Evolutionary conservation across 768 basidiomycete genomes (phyloP).

Genomic region (Pulveroboletus ravenelii): DNA sequence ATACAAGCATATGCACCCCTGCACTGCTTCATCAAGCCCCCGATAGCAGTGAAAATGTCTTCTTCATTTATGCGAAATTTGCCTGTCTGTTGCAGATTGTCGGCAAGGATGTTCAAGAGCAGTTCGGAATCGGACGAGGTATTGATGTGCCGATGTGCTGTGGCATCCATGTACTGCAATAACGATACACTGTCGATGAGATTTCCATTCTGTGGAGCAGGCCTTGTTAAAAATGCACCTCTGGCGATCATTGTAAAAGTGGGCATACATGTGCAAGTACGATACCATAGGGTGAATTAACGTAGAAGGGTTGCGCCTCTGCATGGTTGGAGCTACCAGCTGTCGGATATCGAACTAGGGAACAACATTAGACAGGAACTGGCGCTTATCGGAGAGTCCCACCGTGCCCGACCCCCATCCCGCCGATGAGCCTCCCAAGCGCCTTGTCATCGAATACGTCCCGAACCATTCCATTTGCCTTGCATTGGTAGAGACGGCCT

Average conservation of each 20-base stretch:
- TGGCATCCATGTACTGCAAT: constrained; percentile 92
- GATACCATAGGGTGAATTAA: constrained; percentile 99
- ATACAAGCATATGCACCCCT: constrained; percentile 96
- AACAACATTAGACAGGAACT: constrained; percentile 8
- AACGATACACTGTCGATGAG: constrained; percentile 87
- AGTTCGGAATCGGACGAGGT: constrained; percentile 98
- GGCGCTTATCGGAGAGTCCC: constrained; percentile 17
- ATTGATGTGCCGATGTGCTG: constrained; percentile 97
- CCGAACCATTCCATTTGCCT: constrained; percentile 98
- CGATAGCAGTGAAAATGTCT: constrained; percentile 94
- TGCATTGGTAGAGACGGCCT: constrained; percentile 96
- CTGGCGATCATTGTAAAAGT: background rate
- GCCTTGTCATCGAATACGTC: constrained; percentile 88
- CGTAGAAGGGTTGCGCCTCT: constrained; percentile 99
- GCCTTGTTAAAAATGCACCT: background rate
- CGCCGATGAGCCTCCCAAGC: constrained; percentile 74
- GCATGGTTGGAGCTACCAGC: constrained; percentile 96
- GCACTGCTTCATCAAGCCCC: constrained; percentile 82
- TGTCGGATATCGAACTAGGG: constrained; percentile 90
- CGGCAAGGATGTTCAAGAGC: constrained; percentile 93
- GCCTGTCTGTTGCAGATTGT: constrained; percentile 96
- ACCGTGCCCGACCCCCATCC: constrained; percentile 99
- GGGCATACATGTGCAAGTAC: constrained; percentile 89
- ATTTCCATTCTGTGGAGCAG: constrained; percentile 79
- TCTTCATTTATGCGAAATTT: constrained; percentile 99